These are phyloP conservation scores for Sugiyamaella chiloensis DNA, from an alignment of 805 yeast genomes.

Conservation along the genomic window DNA sequence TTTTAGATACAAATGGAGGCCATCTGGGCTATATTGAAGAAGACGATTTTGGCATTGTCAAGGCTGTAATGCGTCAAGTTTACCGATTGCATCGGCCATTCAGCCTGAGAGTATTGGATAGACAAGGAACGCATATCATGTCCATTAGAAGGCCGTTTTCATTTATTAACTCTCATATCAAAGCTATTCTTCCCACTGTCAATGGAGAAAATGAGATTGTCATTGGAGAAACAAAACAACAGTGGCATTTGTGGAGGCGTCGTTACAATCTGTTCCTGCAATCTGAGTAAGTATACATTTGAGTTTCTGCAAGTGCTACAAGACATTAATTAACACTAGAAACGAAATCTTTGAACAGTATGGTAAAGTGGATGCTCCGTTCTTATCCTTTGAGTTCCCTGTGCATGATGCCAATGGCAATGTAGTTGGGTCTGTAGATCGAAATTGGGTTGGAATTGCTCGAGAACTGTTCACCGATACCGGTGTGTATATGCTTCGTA, in stretches of 20 bases:
- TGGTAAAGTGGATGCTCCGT: slow-evolving; percentile 84
- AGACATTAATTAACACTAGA: slow-evolving; percentile 23
- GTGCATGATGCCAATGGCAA: slow-evolving; percentile 56
- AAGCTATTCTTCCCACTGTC: slow-evolving; percentile 56
- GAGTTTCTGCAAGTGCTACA: not conserved
- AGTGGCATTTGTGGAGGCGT: slow-evolving; percentile 95
- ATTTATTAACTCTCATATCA: slow-evolving; percentile 83
- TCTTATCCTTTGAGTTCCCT: slow-evolving; percentile 83
- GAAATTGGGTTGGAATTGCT: slow-evolving; percentile 94
- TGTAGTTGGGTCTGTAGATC: slow-evolving; percentile 72
- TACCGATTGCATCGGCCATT: slow-evolving; percentile 82
- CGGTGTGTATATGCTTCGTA: slow-evolving; percentile 82
- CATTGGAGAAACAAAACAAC: slow-evolving; percentile 85
- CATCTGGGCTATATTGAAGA: slow-evolving; percentile 80
- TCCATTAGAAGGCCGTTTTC: slow-evolving; percentile 78
- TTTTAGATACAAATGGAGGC: slow-evolving; percentile 70
- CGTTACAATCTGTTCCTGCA: slow-evolving; percentile 69
- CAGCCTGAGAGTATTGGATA: slow-evolving; percentile 36
- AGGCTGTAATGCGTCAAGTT: slow-evolving; percentile 76
- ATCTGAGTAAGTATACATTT: slow-evolving; percentile 22
- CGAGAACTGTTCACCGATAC: slow-evolving; percentile 93
- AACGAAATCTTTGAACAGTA: slow-evolving; percentile 63
- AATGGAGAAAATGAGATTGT: slow-evolving; percentile 42
- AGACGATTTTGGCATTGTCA: slow-evolving; percentile 65
- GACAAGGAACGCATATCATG: slow-evolving; percentile 34